These are phyloP conservation scores for Verticillium isaacii DNA, from an alignment of 2,329 filamentous ascomycete genomes.

Conservation along the genomic window DNA sequence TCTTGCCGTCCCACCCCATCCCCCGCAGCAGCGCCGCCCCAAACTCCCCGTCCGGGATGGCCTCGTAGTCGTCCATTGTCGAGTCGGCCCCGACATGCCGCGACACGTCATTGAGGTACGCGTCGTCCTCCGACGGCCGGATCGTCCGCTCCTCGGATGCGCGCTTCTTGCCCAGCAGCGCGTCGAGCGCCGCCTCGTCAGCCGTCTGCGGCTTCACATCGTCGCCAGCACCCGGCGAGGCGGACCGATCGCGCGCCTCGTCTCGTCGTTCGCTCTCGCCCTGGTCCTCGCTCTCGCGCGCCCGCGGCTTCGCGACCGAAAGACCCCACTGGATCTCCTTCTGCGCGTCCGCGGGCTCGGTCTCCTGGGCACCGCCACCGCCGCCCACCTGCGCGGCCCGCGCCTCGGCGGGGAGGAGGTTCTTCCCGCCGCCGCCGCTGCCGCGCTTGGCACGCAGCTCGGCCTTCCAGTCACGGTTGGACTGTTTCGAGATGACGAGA, in stretches of 20 bases:
- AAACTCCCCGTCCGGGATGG: conserved; percentile 90
- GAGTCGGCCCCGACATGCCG: conserved; percentile 65
- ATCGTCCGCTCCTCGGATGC: conserved; percentile 15
- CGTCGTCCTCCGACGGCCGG: conserved; percentile 54
- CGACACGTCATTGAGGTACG: conserved; percentile 65
- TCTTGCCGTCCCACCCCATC: conserved; percentile 87
- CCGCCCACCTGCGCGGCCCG: conserved; percentile 38
- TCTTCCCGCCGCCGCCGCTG: conserved; percentile 40
- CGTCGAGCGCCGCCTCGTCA: conserved; percentile 57
- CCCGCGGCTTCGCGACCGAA: conserved; percentile 41
- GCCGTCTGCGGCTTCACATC: background rate
- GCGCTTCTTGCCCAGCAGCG: conserved; percentile 52
- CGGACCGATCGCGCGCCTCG: background rate
- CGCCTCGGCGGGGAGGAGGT: conserved; percentile 52
- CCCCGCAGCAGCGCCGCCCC: conserved; percentile 84
- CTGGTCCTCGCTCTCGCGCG: conserved; percentile 33
- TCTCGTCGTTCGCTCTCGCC: background rate
- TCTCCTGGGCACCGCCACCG: conserved; percentile 19
- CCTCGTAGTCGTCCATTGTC: conserved; percentile 78
- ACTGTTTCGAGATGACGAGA: conserved; percentile 52
- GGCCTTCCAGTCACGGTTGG: conserved; percentile 60
- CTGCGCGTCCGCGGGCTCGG: conserved; percentile 38
- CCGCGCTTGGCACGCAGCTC: conserved; percentile 42
- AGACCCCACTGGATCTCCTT: conserved; percentile 53
- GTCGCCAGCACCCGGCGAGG: background rate